These are phyloP conservation scores for Starmerella apis DNA, from an alignment of 805 yeast genomes.

Conservation along the genomic window DNA sequence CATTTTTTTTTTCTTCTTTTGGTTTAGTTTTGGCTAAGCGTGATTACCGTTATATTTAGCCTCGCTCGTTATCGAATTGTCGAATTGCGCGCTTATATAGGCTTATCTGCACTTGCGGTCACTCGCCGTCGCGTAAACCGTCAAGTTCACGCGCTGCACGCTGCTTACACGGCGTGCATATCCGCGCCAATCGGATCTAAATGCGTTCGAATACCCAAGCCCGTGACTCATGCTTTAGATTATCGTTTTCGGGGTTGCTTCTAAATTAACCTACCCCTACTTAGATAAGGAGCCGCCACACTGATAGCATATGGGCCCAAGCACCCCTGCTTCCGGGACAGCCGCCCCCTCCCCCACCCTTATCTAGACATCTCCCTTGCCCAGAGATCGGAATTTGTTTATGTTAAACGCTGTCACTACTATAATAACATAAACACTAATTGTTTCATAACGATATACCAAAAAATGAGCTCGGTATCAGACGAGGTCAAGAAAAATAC, in stretches of 20 bases:
- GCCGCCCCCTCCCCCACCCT: no score
- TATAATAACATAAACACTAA: no score
- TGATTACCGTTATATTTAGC: no score
- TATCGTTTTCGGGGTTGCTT: no score
- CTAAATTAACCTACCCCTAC: neutral
- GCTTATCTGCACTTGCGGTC: neutral
- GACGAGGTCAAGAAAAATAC: neutral
- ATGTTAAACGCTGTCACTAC: neutral
- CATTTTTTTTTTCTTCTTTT: no score
- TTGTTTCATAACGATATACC: neutral
- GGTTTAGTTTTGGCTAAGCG: no score
- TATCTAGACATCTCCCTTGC: neutral
- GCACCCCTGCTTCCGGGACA: no score
- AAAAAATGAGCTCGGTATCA: neutral
- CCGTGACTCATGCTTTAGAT: no score
- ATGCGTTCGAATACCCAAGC: neutral
- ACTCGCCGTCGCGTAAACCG: neutral
- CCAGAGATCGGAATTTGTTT: no score
- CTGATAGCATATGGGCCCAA: no score
- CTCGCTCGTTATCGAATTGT: neutral
- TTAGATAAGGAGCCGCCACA: neutral
- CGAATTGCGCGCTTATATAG: neutral
- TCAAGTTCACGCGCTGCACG: no score
- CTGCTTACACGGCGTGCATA: neutral
- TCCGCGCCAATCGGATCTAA: neutral